Percentiles rank a stretch among this genome's conserved stretches.
Evolutionary conservation across 1,284 basidiomycete genomes (phyloP).

Genomic region (Malassezia slooffiae): DNA sequence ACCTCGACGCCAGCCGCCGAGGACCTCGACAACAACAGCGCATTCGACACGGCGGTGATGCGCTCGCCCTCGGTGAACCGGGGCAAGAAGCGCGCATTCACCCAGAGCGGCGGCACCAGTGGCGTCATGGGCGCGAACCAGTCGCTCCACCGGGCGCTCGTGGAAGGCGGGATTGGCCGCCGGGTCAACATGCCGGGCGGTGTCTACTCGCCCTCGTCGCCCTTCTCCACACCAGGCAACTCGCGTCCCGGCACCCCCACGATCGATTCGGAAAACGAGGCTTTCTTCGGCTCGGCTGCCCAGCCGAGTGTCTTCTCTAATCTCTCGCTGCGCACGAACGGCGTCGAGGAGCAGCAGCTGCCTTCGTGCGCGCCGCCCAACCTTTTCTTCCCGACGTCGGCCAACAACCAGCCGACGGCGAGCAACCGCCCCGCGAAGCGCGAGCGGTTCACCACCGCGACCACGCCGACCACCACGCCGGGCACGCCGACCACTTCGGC

Average conservation of each 20-base stretch:
- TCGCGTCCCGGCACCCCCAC: constrained; percentile 40
- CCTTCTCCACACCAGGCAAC: constrained; percentile 42
- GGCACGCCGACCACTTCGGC: neutral
- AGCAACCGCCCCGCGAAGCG: constrained; percentile 38
- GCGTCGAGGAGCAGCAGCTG: constrained; percentile 32
- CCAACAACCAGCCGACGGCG: constrained; percentile 15
- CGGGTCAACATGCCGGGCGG: constrained; percentile 25
- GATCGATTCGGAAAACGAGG: constrained; percentile 30
- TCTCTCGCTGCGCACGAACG: constrained; percentile 31
- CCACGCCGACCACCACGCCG: constrained; percentile 3
- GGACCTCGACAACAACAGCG: constrained; percentile 31
- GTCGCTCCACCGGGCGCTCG: constrained; percentile 39
- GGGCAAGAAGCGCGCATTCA: constrained; percentile 44
- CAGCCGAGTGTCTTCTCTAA: constrained; percentile 39
- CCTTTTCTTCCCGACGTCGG: constrained; percentile 45
- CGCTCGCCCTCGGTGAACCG: constrained; percentile 27
- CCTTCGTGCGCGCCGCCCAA: constrained; percentile 46
- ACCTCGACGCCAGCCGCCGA: constrained; percentile 15
- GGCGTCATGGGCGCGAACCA: constrained; percentile 23
- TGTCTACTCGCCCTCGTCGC: constrained; percentile 41
- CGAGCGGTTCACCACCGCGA: constrained; percentile 27
- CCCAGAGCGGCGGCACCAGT: constrained; percentile 25
- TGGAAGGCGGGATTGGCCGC: constrained; percentile 38
- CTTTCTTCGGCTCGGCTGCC: constrained; percentile 30
- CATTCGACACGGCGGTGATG: constrained; percentile 39